Conservation (phyloP, 2,329 filamentous ascomycete genomes). For the Venturia effusa region DNA sequence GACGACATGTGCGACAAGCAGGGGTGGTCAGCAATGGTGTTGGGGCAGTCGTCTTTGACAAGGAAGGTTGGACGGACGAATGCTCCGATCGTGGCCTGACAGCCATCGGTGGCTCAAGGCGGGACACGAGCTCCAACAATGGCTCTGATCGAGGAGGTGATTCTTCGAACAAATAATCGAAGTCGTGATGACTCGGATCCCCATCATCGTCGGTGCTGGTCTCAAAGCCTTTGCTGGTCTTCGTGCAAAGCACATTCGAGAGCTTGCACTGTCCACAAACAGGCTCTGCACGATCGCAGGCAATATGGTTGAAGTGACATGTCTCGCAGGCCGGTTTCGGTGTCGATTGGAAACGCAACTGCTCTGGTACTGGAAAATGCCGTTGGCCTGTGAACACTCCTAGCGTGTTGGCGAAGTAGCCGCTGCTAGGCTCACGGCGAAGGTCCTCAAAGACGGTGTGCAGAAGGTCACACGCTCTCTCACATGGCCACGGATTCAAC, state of each 20-base stretch:
- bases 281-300: not conserved
- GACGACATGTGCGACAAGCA: not conserved
- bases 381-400: not conserved
- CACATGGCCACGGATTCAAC: not conserved
- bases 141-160: not conserved
- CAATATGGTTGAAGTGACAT: not conserved
- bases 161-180: not conserved
- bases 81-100: not conserved
- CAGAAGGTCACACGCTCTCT: not conserved
- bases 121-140: not conserved
- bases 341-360: not conserved
- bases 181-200: not conserved
- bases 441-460: not conserved
- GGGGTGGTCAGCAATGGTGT: not conserved
- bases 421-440: not conserved
- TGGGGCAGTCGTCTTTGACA: not conserved
- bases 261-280: not conserved
- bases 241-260: not conserved
- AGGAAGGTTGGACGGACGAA: not conserved
- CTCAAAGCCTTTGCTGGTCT: not conserved
- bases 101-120: not conserved
- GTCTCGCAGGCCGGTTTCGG: not conserved
- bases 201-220: not conserved
- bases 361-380: not conserved
- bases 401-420: not conserved